Percentiles rank a stretch among this genome's conserved stretches.
These are phyloP conservation scores for Phoma sp. DNA, from an alignment of 2,329 filamentous ascomycete species.

Conservation along the genomic window DNA sequence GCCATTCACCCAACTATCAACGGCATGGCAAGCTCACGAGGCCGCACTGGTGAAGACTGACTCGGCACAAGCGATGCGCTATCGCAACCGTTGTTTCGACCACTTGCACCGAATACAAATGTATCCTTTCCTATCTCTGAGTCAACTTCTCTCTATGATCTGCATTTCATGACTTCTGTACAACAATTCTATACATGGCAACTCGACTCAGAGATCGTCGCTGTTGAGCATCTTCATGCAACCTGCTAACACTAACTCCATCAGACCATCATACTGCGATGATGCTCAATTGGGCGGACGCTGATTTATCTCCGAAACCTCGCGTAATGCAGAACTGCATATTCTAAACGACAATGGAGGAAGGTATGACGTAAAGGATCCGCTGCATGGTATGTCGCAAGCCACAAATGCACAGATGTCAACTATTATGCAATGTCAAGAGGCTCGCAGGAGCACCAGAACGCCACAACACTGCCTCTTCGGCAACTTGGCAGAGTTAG, in stretches of 20 bases:
- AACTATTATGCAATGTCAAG: background rate
- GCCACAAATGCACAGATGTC: background rate
- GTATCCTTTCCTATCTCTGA: background rate
- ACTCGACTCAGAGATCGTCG: background rate
- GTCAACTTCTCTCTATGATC: background rate
- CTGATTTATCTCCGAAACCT: background rate
- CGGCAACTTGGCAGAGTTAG: background rate
- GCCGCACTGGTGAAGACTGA: background rate
- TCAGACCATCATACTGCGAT: background rate
- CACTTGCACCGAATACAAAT: background rate
- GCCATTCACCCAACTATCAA: slow-evolving; percentile 2
- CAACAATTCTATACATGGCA: background rate
- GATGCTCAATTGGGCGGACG: background rate
- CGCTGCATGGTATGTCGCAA: background rate
- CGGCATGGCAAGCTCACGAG: background rate
- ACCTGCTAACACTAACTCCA: background rate
- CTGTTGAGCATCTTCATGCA: background rate
- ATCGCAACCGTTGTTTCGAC: slow-evolving; percentile 5
- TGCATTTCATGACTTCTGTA: background rate
- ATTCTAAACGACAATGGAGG: background rate
- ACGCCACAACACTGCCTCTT: background rate
- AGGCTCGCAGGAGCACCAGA: background rate
- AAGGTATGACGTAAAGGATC: background rate
- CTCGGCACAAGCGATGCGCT: background rate
- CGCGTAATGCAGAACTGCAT: background rate